phyloP scores from a whole-genome alignment of 2,329 filamentous ascomycete species.

The Ascochyta pisi region DNA sequence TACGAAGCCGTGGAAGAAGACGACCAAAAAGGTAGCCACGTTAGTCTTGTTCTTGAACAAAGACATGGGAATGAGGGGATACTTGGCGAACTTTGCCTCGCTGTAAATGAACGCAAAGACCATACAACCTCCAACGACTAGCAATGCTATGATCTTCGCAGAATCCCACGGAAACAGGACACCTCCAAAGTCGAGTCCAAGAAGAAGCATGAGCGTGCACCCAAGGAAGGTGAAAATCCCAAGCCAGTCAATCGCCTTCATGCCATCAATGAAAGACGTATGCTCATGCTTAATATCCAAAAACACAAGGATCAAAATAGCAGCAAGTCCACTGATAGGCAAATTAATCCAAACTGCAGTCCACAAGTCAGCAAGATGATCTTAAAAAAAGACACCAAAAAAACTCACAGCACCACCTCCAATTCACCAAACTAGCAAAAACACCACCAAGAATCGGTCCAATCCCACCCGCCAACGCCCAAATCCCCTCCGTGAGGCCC shows the following conservation, averaged over 20 bases:
- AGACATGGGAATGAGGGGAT: constrained; percentile 72
- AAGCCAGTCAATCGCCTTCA: constrained; percentile 62
- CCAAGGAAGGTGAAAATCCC: constrained; percentile 60
- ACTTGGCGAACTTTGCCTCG: constrained; percentile 68
- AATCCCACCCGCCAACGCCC: constrained; percentile 61
- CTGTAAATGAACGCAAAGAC: constrained; percentile 63
- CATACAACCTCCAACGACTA: constrained; percentile 59
- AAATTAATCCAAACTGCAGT: constrained; percentile 61
- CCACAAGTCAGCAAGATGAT: not conserved
- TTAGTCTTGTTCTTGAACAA: constrained; percentile 66
- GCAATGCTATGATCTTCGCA: constrained; percentile 61
- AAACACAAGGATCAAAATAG: constrained; percentile 59
- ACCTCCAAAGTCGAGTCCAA: constrained; percentile 63
- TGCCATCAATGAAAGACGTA: constrained; percentile 56
- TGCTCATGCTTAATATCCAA: constrained; percentile 63
- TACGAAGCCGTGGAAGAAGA: constrained; percentile 58
- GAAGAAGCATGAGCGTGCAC: constrained; percentile 59
- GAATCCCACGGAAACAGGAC: constrained; percentile 61
- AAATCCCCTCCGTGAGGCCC: constrained; percentile 60
- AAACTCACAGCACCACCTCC: constrained; percentile 59
- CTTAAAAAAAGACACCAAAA: not conserved
- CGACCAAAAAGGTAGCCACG: constrained; percentile 61
- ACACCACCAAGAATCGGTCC: constrained; percentile 62
- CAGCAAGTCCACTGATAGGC: constrained; percentile 58
- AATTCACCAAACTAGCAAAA: constrained; percentile 55